Conservation (phyloP, 805 yeast genomes). For the Candida pseudoglaebosa region DNA sequence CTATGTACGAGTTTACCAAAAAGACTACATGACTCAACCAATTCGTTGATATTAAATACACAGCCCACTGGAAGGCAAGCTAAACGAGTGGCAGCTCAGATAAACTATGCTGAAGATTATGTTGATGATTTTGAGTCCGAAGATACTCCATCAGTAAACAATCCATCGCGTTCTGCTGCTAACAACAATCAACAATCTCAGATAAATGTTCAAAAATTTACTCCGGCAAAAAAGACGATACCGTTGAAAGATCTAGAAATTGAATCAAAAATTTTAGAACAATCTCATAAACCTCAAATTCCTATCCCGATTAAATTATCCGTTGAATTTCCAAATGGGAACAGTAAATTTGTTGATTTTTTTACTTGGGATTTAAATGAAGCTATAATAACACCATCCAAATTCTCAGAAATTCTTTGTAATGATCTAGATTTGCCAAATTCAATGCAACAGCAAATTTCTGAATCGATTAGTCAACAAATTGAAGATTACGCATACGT, state of each 20-base stretch:
- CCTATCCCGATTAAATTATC: constrained; percentile 66
- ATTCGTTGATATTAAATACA: constrained; percentile 62
- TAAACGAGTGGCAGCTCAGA: constrained; percentile 64
- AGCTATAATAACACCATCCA: constrained; percentile 63
- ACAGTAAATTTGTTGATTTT: constrained; percentile 52
- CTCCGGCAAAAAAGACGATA: constrained; percentile 22
- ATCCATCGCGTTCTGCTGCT: constrained; percentile 6
- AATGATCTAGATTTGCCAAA: constrained; percentile 79
- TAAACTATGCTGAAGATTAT: constrained; percentile 70
- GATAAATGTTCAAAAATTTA: constrained; percentile 19
- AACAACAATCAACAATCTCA: constrained; percentile 11
- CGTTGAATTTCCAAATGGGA: constrained; percentile 53
- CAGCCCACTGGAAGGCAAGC: constrained; percentile 76
- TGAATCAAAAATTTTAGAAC: constrained; percentile 16
- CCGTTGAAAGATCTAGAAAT: constrained; percentile 20
- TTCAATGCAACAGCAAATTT: constrained; percentile 57
- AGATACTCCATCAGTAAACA: constrained; percentile 19
- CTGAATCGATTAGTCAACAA: constrained; percentile 72
- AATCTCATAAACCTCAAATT: constrained; percentile 35
- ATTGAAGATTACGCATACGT: constrained; percentile 68
- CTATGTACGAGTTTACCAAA: constrained; percentile 69
- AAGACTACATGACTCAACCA: constrained; percentile 63
- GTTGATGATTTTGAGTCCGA: constrained; percentile 52
- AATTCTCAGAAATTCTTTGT: constrained; percentile 70
- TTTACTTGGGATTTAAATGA: constrained; percentile 75